Percentiles rank a stretch among this genome's conserved stretches.
These are phyloP conservation scores for Ceratobasidium sp. DNA, from an alignment of 1,284 basidiomycete genomes.

Conservation along the genomic window DNA sequence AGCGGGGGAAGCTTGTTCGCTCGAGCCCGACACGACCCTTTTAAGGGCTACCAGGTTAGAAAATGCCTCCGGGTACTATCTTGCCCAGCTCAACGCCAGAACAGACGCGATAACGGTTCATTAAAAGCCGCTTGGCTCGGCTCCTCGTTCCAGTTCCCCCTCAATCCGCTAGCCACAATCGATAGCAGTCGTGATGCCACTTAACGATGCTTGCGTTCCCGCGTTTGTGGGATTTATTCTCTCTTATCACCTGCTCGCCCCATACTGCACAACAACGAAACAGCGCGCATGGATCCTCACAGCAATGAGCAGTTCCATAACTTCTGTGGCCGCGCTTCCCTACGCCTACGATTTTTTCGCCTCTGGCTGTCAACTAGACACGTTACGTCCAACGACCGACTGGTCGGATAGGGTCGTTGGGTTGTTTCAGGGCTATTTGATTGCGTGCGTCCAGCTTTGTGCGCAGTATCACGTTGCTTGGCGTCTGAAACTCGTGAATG, in stretches of 20 bases:
- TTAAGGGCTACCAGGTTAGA: not conserved
- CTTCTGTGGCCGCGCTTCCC: slow-evolving; percentile 65
- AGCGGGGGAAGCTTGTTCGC: not conserved
- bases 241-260: slow-evolving; percentile 59
- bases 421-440: slow-evolving; percentile 66
- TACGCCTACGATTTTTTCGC: slow-evolving; percentile 61
- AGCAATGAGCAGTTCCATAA: slow-evolving; percentile 60
- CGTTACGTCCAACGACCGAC: slow-evolving; percentile 52
- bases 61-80: slow-evolving; percentile 2
- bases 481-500: not conserved
- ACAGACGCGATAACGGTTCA: not conserved
- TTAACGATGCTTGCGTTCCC: slow-evolving; percentile 3
- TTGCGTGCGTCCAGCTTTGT: slow-evolving; percentile 56
- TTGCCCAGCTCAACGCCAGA: slow-evolving; percentile 24
- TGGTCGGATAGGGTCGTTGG: slow-evolving; percentile 55
- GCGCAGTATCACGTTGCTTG: not conserved
- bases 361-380: slow-evolving; percentile 57
- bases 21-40: not conserved
- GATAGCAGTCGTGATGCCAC: not conserved
- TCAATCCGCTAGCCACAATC: not conserved
- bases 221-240: slow-evolving; percentile 51
- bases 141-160: not conserved
- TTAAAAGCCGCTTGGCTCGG: slow-evolving; percentile 7
- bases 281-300: slow-evolving; percentile 70
- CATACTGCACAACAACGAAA: slow-evolving; percentile 59